Evolutionary conservation across 192 early-diverging fungal genomes (phyloP).

Genomic region (Phycomyces nitens): DNA sequence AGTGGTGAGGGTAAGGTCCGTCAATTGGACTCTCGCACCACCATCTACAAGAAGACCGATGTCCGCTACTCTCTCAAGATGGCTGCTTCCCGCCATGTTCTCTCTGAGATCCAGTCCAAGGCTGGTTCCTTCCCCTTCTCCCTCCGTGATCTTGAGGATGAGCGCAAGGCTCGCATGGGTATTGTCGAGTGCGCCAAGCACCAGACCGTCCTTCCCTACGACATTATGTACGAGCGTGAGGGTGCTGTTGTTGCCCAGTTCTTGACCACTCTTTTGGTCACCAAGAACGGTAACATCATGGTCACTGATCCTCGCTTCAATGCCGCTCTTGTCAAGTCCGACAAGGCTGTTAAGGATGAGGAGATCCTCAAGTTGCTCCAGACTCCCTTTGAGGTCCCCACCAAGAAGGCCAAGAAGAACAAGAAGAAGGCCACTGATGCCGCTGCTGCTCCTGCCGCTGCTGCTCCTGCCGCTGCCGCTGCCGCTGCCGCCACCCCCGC

Average conservation of each 20-base stretch:
- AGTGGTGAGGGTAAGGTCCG: conserved; percentile 86
- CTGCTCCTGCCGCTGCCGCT: neutral
- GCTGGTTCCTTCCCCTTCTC: conserved; percentile 89
- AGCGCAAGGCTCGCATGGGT: conserved; percentile 89
- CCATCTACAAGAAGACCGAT: conserved; percentile 87
- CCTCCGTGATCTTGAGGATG: conserved; percentile 81
- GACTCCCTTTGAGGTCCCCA: conserved; percentile 43
- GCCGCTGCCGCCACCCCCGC: neutral
- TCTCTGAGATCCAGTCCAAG: conserved; percentile 70
- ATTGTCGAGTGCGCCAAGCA: conserved; percentile 86
- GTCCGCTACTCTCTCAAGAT: conserved; percentile 84
- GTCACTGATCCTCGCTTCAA: conserved; percentile 80
- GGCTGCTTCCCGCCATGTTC: conserved; percentile 71
- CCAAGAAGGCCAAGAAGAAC: conserved; percentile 53
- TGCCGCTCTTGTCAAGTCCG: conserved; percentile 72
- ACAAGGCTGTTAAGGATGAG: conserved; percentile 82
- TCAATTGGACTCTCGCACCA: conserved; percentile 70
- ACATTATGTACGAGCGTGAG: conserved; percentile 82
- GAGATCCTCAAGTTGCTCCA: conserved; percentile 73
- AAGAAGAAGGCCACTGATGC: conserved; percentile 41
- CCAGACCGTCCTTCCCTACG: conserved; percentile 75
- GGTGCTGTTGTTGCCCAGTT: conserved; percentile 79
- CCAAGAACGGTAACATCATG: conserved; percentile 81
- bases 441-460: conserved; percentile 7
- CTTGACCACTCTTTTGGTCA: conserved; percentile 88